A percentile compares a stretch with the other conserved stretches of the same genome.
phyloP scores from a whole-genome alignment of 108 stramenopile species.

The Pseudonitzschia multiseries region DNA sequence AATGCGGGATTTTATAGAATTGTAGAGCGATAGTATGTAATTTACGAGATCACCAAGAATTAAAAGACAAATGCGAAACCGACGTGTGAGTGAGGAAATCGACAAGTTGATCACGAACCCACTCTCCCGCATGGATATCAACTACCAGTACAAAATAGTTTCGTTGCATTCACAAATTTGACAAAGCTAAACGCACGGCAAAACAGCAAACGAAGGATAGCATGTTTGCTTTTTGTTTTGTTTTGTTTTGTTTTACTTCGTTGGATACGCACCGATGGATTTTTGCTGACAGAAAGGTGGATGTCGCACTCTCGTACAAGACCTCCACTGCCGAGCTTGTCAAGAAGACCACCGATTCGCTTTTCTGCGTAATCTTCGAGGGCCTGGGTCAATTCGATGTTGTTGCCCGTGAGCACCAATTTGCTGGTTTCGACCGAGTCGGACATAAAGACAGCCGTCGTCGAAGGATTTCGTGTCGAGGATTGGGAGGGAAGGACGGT shows the following conservation, averaged over 20 bases:
- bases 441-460: slow-evolving; percentile 28
- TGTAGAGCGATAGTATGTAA: too few relatives aligned
- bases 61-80: not conserved
- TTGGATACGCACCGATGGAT: slow-evolving; percentile 69
- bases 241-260: not conserved
- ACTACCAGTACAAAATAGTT: too few relatives aligned
- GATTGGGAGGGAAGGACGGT: slow-evolving; percentile 8
- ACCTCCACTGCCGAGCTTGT: slow-evolving; percentile 64
- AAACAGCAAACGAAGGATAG: too few relatives aligned
- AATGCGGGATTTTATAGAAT: too few relatives aligned
- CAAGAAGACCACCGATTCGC: slow-evolving; percentile 68
- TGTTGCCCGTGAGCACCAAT: slow-evolving; percentile 76
- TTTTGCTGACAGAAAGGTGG: slow-evolving; percentile 80
- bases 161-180: too few relatives aligned
- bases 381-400: slow-evolving; percentile 82
- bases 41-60: too few relatives aligned
- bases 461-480: slow-evolving; percentile 4
- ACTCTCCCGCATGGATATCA: too few relatives aligned
- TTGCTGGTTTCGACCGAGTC: slow-evolving; percentile 42
- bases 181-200: too few relatives aligned
- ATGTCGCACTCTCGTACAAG: slow-evolving; percentile 76
- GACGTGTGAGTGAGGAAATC: too few relatives aligned
- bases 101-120: too few relatives aligned
- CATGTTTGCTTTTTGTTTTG: not conserved
- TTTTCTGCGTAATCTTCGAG: slow-evolving; percentile 74